Conservation (phyloP, 495 filamentous ascomycete genomes). For the Polyplosphaeria fusca region DNA sequence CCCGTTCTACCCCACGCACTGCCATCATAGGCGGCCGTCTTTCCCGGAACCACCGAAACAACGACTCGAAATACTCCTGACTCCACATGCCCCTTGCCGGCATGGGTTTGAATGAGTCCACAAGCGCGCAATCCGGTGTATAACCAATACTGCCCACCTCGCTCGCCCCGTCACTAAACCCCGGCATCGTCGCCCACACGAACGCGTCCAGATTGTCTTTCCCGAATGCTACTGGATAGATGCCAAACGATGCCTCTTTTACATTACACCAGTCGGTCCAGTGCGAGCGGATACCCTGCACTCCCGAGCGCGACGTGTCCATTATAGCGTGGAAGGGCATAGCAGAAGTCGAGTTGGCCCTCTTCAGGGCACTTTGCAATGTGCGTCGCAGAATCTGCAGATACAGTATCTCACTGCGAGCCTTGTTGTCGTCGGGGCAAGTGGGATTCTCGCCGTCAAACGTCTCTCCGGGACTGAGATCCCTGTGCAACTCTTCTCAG, state of each 20-base stretch:
- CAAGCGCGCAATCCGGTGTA: not conserved
- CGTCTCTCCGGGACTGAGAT: slow-evolving; percentile 7
- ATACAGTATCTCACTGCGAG: slow-evolving; percentile 11
- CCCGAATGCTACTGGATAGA: not conserved
- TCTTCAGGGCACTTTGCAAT: not conserved
- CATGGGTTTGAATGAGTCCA: slow-evolving; percentile 8
- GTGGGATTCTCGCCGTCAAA: not conserved
- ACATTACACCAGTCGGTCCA: slow-evolving; percentile 23
- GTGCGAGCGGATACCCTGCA: not conserved
- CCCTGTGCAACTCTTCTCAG: not conserved
- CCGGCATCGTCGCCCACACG: slow-evolving; percentile 15
- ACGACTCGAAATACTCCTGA: slow-evolving; percentile 18
- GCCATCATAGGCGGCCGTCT: too few species aligned
- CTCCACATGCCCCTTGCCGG: slow-evolving; percentile 10
- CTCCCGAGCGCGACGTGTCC: not conserved
- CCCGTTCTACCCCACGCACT: too few species aligned
- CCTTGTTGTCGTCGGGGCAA: not conserved
- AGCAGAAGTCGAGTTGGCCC: not conserved
- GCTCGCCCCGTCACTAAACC: slow-evolving; percentile 19
- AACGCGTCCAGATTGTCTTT: slow-evolving; percentile 4
- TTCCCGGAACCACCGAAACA: too few species aligned
- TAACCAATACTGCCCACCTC: not conserved
- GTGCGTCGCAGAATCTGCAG: not conserved
- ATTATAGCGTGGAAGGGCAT: slow-evolving; percentile 15
- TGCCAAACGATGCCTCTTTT: slow-evolving; percentile 6